Percentiles rank a stretch among this genome's conserved stretches.
phyloP scores from a whole-genome alignment of 208 protist genomes.

The Tritrichomonas musculus region DNA sequence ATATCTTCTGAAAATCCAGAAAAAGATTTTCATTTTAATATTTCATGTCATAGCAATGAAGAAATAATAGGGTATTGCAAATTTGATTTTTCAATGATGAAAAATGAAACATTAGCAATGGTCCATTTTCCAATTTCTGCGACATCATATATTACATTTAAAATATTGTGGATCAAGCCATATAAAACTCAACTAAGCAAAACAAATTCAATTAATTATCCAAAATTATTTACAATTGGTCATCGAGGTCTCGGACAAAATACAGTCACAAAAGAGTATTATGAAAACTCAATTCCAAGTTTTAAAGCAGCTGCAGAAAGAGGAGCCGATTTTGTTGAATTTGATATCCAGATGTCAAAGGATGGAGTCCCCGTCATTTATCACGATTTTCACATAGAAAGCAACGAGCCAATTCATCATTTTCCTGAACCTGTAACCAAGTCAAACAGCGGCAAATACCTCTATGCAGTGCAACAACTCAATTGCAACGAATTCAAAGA shows the following conservation, averaged over 20 bases:
- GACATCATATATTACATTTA: not conserved
- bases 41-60: not conserved
- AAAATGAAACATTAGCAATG: not conserved
- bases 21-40: not conserved
- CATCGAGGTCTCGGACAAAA: not conserved
- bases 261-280: not conserved
- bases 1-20: constrained; percentile 10
- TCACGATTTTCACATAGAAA: not conserved
- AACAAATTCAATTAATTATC: not conserved
- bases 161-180: not conserved
- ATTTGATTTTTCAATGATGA: not conserved
- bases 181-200: not conserved
- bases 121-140: not conserved
- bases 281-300: not conserved
- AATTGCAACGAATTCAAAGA: not conserved
- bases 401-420: not conserved
- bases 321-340: constrained; percentile 1
- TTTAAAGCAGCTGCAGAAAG: not conserved
- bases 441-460: no score
- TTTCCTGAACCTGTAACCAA: not conserved
- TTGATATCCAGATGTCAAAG: not conserved
- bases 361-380: not conserved
- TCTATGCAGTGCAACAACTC: not conserved
- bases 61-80: not conserved
- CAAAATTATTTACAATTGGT: not conserved